Evolutionary conservation across 768 basidiomycete genomes (phyloP), one percentile per base, ranked within the genome.

Genomic region (Fibroporia radiculosa): DNA sequence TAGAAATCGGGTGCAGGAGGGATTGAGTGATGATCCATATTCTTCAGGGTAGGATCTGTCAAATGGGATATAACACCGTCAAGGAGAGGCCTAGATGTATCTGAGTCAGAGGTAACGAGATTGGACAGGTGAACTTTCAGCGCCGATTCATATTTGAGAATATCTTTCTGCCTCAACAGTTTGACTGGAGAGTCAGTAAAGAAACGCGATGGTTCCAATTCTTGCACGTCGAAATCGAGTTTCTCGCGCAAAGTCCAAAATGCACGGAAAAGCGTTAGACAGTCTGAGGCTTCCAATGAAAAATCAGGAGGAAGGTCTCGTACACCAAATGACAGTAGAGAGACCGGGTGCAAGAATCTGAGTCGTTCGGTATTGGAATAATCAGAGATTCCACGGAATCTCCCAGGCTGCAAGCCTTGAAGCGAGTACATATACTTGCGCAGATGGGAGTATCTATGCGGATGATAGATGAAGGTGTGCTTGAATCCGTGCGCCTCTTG

Each of bases 391-490:
- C 72, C 69, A 29, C 41, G 50, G 61, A 73, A 77, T 13, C 16
- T 36, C 18, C 42, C 18, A 1, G 53, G 41, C 6, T 46, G 43
- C 37, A 49, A 48, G 10, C 60, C 56, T 22, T 63, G 48, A 1
- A 70, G 58, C 27, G 66, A 56, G 53, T 83, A 86, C 46, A 64
- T 69, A 56, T 73, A 83, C 57, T 86, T 86, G 34, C 84, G 74
- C 1, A 86, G 70, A 51, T 84, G 82, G 3, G 82, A 84, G 57
- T 84, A 86, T 10, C 84, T 75, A 59, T 84, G 77, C 1, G 73
- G 75, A 56, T 84, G 78, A 42, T 77, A 59, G 32, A 86, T 71
- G 55, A 79, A 77, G 1, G 65, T 66, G 57, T 85, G 77, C 23
- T 74, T 60, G 60, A 74, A 79, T 0, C 76, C 74, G 42, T 80